These are phyloP conservation scores for Mycogone perniciosa DNA, from an alignment of 2,329 filamentous ascomycete species.

Conservation along the genomic window DNA sequence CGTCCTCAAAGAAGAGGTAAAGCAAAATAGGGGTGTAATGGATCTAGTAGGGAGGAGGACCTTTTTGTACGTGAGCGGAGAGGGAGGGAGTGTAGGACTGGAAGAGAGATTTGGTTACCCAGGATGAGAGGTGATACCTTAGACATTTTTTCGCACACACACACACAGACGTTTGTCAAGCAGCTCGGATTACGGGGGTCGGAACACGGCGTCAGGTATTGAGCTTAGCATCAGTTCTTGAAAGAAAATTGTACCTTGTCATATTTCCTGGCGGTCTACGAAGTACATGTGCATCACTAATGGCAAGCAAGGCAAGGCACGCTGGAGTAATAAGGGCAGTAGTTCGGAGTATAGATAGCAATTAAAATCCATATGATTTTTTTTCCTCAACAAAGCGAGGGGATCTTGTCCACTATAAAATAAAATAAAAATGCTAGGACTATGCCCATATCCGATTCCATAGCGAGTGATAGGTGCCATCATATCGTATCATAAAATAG, in stretches of 20 bases:
- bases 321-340: no score
- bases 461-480: not conserved
- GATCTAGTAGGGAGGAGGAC: not conserved
- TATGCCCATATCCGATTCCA: not conserved
- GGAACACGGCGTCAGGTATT: slow-evolving; percentile 6
- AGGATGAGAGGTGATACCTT: slow-evolving; percentile 4
- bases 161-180: not conserved
- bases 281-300: no score
- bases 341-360: no score
- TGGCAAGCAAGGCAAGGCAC: no score
- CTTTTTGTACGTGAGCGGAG: slow-evolving; percentile 4
- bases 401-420: slow-evolving; percentile 1
- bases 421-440: not conserved
- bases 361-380: slow-evolving; percentile 5
- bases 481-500: slow-evolving; percentile 1
- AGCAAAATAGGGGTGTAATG: slow-evolving; percentile 3
- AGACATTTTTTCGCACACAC: slow-evolving; percentile 1
- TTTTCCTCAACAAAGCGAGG: slow-evolving; percentile 9
- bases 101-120: slow-evolving; percentile 2
- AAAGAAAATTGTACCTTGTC: no score
- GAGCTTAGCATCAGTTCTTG: not conserved
- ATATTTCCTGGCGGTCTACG: no score
- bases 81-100: not conserved
- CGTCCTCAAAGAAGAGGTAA: slow-evolving; percentile 54
- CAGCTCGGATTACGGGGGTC: not conserved